Conservation (phyloP, 2,329 filamentous ascomycete species). For the Colletotrichum tanaceti region DNA sequence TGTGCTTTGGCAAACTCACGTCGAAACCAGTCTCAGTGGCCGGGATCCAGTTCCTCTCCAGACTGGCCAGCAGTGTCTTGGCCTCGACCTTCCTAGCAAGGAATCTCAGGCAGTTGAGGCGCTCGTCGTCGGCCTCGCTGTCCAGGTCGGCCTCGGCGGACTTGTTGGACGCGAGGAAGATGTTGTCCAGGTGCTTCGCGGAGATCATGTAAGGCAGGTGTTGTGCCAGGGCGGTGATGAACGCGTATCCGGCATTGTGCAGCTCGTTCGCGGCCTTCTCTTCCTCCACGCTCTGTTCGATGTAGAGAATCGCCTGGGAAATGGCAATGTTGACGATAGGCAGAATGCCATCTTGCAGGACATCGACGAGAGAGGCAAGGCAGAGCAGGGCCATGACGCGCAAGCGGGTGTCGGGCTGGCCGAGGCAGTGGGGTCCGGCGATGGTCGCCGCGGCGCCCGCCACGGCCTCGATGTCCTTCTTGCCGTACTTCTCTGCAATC, state of each 20-base stretch:
- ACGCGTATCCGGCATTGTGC: constrained; percentile 84
- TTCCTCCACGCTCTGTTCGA: constrained; percentile 71
- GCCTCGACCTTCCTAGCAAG: constrained; percentile 82
- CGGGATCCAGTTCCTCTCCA: constrained; percentile 77
- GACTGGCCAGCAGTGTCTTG: constrained; percentile 77
- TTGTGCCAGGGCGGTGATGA: constrained; percentile 82
- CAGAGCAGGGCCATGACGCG: constrained; percentile 88
- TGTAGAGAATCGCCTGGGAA: constrained; percentile 76
- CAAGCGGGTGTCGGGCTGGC: constrained; percentile 77
- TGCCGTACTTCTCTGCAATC: constrained; percentile 94
- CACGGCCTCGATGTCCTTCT: constrained; percentile 84
- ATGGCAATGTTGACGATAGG: constrained; percentile 83
- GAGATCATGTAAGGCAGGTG: constrained; percentile 92
- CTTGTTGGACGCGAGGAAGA: constrained; percentile 77
- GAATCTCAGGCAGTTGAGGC: constrained; percentile 76
- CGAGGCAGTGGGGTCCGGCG: constrained; percentile 79
- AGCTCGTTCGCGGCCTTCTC: constrained; percentile 70
- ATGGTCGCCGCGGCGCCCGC: constrained; percentile 81
- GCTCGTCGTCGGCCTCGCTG: constrained; percentile 71
- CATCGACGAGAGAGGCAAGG: constrained; percentile 88
- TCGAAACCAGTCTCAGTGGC: constrained; percentile 71
- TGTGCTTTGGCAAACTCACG: constrained; percentile 58
- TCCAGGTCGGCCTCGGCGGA: constrained; percentile 74
- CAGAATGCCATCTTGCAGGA: constrained; percentile 86
- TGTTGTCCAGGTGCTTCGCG: constrained; percentile 75